Percentiles rank a stretch among this genome's conserved stretches.
These are phyloP conservation scores for Cucurbita argyrosperma DNA, from an alignment of 306 rosid genomes.

Conservation along the genomic window DNA sequence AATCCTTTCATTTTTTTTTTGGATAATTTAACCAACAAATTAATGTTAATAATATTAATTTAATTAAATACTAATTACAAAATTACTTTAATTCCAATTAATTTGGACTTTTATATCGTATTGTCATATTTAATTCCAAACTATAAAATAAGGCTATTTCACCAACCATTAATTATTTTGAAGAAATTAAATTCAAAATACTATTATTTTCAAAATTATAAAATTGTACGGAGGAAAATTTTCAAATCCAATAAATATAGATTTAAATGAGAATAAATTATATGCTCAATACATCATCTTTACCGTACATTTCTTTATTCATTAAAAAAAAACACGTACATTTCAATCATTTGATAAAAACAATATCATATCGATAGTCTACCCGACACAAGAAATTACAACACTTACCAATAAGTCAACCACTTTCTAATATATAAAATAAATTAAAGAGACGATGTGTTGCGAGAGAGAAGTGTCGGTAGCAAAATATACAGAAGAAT, in stretches of 20 bases:
- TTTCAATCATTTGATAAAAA: neutral
- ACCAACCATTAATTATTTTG: neutral
- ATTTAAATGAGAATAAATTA: neutral
- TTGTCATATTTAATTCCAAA: neutral
- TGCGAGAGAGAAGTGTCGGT: neutral
- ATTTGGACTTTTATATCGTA: neutral
- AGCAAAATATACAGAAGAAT: neutral
- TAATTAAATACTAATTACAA: neutral
- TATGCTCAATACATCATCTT: neutral
- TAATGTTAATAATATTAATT: neutral
- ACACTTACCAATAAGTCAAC: neutral
- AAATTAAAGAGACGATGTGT: neutral
- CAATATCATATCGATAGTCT: no score
- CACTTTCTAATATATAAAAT: neutral
- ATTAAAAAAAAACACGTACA: no score
- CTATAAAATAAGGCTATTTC: neutral
- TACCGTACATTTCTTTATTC: neutral
- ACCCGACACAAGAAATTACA: neutral
- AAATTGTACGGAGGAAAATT: no score
- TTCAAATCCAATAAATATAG: neutral
- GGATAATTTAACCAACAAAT: neutral
- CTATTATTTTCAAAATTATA: no score
- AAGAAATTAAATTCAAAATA: neutral
- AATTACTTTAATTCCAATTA: neutral
- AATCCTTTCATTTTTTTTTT: no score